Percentiles rank a stretch among this genome's conserved stretches.
phyloP scores from a whole-genome alignment of 768 basidiomycete species.

The Termitomyces sp. region DNA sequence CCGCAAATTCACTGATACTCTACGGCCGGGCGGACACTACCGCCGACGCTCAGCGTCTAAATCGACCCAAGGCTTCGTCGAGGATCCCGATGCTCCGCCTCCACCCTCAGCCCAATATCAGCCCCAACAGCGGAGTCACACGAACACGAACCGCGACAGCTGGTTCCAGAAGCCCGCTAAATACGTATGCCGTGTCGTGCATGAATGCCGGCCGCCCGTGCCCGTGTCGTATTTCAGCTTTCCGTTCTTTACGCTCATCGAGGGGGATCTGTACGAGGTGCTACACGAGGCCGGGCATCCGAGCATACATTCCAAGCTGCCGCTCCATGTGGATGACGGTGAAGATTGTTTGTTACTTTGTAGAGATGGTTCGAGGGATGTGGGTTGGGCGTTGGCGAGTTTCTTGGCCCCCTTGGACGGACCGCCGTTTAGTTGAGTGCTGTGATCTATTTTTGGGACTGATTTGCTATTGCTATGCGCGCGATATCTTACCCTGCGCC shows the following conservation, averaged over 20 bases:
- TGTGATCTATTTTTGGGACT: not conserved
- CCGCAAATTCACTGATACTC: constrained; percentile 20
- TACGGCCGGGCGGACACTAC: constrained; percentile 14
- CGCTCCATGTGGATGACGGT: constrained; percentile 68
- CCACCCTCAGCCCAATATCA: constrained; percentile 9
- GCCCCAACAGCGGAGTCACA: constrained; percentile 11
- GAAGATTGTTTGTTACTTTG: constrained; percentile 80
- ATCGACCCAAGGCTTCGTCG: constrained; percentile 22
- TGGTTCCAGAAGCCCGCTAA: constrained; percentile 46
- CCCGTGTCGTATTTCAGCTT: constrained; percentile 65
- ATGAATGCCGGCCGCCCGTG: constrained; percentile 59
- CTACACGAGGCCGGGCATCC: constrained; percentile 78
- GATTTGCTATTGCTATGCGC: not conserved
- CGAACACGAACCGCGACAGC: constrained; percentile 28
- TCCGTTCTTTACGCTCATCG: constrained; percentile 70
- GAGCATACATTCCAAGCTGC: constrained; percentile 64
- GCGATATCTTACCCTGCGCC: not conserved
- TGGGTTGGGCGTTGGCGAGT: constrained; percentile 82
- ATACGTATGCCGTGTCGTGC: constrained; percentile 65
- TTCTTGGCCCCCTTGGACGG: constrained; percentile 59
- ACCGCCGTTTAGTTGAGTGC: constrained; percentile 5
- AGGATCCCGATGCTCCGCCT: constrained; percentile 14
- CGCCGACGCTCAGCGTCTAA: constrained; percentile 15
- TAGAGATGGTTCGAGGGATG: constrained; percentile 44
- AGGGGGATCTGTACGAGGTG: constrained; percentile 60